phyloP scores from a whole-genome alignment of 306 rosid species.

The Albizia julibrissin region DNA sequence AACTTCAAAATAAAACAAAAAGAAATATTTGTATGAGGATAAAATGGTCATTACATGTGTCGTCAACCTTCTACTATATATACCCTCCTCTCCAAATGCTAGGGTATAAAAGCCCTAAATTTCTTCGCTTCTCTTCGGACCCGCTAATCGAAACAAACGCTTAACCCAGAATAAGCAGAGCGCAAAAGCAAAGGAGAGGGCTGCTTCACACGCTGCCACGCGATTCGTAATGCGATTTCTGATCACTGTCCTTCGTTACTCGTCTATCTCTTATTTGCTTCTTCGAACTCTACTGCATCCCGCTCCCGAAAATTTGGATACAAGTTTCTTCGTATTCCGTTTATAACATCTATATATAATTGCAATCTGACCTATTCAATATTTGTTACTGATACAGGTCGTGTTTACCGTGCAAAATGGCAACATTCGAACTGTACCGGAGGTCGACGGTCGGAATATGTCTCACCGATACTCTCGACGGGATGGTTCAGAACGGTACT shows the following conservation, averaged over 20 bases:
- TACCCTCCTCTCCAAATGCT: constrained; percentile 63
- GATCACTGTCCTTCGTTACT: constrained; percentile 9
- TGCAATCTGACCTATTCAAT: not conserved
- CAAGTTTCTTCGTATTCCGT: not conserved
- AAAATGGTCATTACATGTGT: constrained; percentile 25
- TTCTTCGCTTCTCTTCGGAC: constrained; percentile 49
- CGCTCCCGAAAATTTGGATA: not conserved
- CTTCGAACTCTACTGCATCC: constrained; percentile 1
- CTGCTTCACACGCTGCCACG: constrained; percentile 30
- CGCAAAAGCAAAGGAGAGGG: constrained; percentile 2
- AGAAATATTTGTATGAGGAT: constrained; percentile 17
- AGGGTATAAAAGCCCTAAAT: constrained; percentile 86
- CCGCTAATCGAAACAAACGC: constrained; percentile 44
- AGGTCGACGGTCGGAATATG: constrained; percentile 93
- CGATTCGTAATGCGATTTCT: constrained; percentile 29
- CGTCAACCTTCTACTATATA: constrained; percentile 59
- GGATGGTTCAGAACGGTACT: constrained; percentile 86
- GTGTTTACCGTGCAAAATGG: constrained; percentile 53
- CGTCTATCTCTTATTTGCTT: not conserved
- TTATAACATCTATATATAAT: not conserved
- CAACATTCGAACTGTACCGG: constrained; percentile 89
- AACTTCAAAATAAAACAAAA: not conserved
- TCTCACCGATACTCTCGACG: constrained; percentile 86
- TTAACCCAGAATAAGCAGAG: constrained; percentile 25
- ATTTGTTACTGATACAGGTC: constrained; percentile 45